Evolutionary conservation across 2,329 filamentous ascomycete species (phyloP).

Genomic region (Cryphonectria naterciae): DNA sequence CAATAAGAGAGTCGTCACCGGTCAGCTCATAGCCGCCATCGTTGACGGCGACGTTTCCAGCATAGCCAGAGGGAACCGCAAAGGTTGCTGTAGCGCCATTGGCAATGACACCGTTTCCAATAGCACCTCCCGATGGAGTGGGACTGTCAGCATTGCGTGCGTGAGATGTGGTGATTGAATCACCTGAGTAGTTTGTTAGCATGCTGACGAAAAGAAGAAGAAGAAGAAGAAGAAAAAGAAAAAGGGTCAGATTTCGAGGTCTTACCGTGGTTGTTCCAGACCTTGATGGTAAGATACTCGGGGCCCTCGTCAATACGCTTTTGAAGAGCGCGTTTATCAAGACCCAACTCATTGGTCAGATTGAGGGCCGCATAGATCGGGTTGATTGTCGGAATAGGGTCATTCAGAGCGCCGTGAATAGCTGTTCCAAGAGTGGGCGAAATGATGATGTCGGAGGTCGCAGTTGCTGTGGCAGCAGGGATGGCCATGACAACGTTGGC

Average conservation of each 20-base stretch:
- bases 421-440: conserved; percentile 5
- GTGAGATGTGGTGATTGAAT: conserved; percentile 29
- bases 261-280: conserved; percentile 14
- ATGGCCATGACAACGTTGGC: neutral
- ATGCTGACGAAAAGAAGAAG: neutral
- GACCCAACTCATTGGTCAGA: neutral
- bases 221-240: too few species aligned
- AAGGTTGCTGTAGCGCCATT: conserved; percentile 21
- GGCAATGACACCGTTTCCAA: conserved; percentile 28
- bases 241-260: too few species aligned
- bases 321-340: neutral
- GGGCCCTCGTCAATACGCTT: neutral
- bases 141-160: conserved; percentile 24
- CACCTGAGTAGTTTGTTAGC: neutral
- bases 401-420: conserved; percentile 7
- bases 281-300: conserved; percentile 18
- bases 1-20: conserved; percentile 27
- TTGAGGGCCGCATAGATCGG: neutral
- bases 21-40: conserved; percentile 17
- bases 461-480: neutral
- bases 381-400: conserved; percentile 5
- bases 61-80: conserved; percentile 32
- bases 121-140: conserved; percentile 21
- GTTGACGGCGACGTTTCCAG: conserved; percentile 32
- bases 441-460: neutral